phyloP scores from a whole-genome alignment of 306 rosid genomes.

The Mimosa pudica region DNA sequence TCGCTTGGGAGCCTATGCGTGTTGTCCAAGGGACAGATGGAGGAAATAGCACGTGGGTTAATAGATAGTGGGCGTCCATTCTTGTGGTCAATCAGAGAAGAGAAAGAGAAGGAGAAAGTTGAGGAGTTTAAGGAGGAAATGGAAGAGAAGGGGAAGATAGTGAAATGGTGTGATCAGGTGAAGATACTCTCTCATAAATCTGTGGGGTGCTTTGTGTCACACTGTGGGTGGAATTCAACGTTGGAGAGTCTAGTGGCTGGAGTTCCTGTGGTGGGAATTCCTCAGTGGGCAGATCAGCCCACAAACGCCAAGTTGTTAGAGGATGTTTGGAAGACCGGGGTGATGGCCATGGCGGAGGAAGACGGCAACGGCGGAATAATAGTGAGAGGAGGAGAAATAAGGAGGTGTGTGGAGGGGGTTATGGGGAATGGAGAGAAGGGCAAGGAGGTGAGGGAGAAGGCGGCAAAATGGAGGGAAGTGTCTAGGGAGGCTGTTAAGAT shows the following conservation, averaged over 20 bases:
- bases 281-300: conserved; percentile 34
- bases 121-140: conserved; percentile 13
- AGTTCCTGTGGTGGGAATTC: conserved; percentile 37
- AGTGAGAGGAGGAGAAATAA: conserved; percentile 16
- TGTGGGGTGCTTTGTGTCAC: conserved; percentile 39
- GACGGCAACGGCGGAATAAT: not conserved
- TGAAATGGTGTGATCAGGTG: conserved; percentile 58
- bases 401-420: conserved; percentile 34
- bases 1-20: conserved; percentile 57
- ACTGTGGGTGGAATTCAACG: conserved; percentile 42
- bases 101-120: not conserved
- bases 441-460: conserved; percentile 38
- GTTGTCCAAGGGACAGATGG: conserved; percentile 49
- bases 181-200: conserved; percentile 54
- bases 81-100: conserved; percentile 57
- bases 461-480: conserved; percentile 40
- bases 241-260: conserved; percentile 30
- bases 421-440: conserved; percentile 37
- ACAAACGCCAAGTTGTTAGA: conserved; percentile 33
- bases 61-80: conserved; percentile 46
- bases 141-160: conserved; percentile 47
- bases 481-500: conserved; percentile 28
- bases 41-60: conserved; percentile 59
- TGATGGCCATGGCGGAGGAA: conserved; percentile 8
- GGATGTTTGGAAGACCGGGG: conserved; percentile 40